phyloP scores from a whole-genome alignment of 768 basidiomycete genomes.

The Lentinula sp. region DNA sequence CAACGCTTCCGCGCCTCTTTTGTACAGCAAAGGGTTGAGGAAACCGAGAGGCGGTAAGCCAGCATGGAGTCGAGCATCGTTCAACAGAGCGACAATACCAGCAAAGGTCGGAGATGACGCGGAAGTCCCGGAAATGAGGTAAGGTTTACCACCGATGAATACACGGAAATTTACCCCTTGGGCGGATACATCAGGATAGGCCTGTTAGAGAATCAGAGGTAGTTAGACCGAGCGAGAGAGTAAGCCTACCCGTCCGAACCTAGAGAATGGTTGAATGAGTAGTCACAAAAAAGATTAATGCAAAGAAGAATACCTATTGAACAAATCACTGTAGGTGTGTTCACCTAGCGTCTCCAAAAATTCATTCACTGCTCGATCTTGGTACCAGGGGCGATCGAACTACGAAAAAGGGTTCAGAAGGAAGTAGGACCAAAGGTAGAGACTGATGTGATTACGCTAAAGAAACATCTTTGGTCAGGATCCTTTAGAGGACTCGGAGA shows the following conservation, averaged over 20 bases:
- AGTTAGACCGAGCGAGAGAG: not conserved
- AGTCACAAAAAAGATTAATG: not conserved
- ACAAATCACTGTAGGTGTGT: conserved; percentile 51
- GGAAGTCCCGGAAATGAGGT: conserved; percentile 57
- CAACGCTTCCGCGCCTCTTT: conserved; percentile 25
- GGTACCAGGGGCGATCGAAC: conserved; percentile 53
- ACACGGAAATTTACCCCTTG: conserved; percentile 47
- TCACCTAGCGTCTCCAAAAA: conserved; percentile 42
- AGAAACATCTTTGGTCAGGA: not conserved
- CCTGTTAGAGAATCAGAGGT: conserved; percentile 25
- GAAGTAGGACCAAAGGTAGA: not conserved
- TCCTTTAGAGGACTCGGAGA: not conserved
- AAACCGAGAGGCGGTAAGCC: conserved; percentile 49
- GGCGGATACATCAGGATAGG: conserved; percentile 62
- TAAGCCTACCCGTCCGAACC: conserved; percentile 43
- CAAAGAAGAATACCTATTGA: conserved; percentile 36
- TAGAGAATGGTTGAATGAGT: conserved; percentile 12
- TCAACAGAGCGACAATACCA: conserved; percentile 57
- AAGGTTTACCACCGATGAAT: conserved; percentile 30
- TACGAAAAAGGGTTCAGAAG: conserved; percentile 14
- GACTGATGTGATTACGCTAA: not conserved
- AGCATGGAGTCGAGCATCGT: conserved; percentile 49
- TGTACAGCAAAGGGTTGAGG: conserved; percentile 60
- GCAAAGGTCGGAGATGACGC: conserved; percentile 61
- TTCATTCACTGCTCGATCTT: conserved; percentile 33